phyloP scores from a whole-genome alignment of 169 alveolate genomes.

The Amoebophrya sp. region DNA sequence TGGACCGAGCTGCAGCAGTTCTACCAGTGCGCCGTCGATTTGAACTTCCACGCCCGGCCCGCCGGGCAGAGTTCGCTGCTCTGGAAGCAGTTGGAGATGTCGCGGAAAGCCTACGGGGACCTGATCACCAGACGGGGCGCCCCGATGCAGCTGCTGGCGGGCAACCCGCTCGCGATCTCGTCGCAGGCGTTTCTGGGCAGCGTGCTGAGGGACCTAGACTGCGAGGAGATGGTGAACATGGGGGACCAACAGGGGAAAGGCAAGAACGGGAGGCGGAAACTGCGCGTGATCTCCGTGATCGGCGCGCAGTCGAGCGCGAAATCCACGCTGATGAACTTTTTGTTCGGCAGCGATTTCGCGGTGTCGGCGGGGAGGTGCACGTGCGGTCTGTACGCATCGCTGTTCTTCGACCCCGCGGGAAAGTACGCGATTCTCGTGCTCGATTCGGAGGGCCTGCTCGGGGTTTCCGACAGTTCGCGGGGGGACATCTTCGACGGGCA shows the following conservation, averaged over 20 bases:
- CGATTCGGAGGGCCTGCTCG: slow-evolving; percentile 17
- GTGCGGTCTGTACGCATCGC: background rate
- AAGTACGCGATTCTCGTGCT: background rate
- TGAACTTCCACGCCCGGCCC: background rate
- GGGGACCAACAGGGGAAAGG: background rate
- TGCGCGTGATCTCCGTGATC: slow-evolving; percentile 6
- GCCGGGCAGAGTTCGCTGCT: no score
- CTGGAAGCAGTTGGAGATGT: background rate
- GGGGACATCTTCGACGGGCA: slow-evolving; percentile 31
- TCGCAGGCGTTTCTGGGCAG: background rate
- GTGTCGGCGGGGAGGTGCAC: slow-evolving; percentile 28
- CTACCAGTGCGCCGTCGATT: background rate
- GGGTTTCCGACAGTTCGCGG: background rate
- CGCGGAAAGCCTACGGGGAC: background rate
- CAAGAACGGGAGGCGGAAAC: no score
- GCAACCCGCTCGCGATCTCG: slow-evolving; percentile 5
- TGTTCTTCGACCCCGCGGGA: background rate
- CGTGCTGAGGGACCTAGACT: background rate
- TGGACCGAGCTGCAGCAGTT: background rate
- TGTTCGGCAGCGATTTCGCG: slow-evolving; percentile 30
- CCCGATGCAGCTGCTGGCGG: background rate
- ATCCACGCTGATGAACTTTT: slow-evolving; percentile 28
- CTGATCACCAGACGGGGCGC: background rate
- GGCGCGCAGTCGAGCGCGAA: slow-evolving; percentile 20
- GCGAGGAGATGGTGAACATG: background rate